phyloP scores from a whole-genome alignment of 2,329 filamentous ascomycete genomes.

The Biscogniauxia mediterranea region DNA sequence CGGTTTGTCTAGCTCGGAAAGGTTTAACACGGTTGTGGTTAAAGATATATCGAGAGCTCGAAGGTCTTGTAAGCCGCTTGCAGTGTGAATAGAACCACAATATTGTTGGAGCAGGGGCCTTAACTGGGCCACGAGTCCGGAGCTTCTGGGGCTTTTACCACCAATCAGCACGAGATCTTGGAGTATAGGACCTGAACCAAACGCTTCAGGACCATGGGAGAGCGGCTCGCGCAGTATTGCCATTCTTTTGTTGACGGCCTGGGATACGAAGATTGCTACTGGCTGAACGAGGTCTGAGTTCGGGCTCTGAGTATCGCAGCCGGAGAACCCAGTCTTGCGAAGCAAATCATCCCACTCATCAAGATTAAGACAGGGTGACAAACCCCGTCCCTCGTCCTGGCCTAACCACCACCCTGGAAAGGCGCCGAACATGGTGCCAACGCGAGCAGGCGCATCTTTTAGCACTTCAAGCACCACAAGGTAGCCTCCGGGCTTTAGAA shows the following conservation, averaged over 20 bases:
- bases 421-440: slow-evolving; percentile 16
- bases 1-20: background rate
- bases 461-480: slow-evolving; percentile 11
- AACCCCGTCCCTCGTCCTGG: slow-evolving; percentile 15
- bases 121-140: background rate
- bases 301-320: slow-evolving; percentile 19
- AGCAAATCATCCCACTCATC: slow-evolving; percentile 25
- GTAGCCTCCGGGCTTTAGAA: slow-evolving; percentile 20
- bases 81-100: background rate
- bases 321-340: slow-evolving; percentile 24
- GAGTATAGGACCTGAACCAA: background rate
- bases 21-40: background rate
- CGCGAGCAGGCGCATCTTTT: slow-evolving; percentile 1
- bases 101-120: background rate
- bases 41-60: background rate
- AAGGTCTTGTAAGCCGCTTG: background rate
- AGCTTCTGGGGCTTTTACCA: background rate
- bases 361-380: slow-evolving; percentile 5
- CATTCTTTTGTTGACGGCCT: slow-evolving; percentile 25
- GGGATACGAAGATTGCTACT: slow-evolving; percentile 18
- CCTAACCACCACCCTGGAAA: slow-evolving; percentile 25
- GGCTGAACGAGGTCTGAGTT: slow-evolving; percentile 5
- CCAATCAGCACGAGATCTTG: slow-evolving; percentile 3
- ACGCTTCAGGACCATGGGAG: background rate
- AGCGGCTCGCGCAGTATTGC: slow-evolving; percentile 22